phyloP scores from a whole-genome alignment of 129 eudicot genomes.

The Pseudognaphalium luteoalbum region DNA sequence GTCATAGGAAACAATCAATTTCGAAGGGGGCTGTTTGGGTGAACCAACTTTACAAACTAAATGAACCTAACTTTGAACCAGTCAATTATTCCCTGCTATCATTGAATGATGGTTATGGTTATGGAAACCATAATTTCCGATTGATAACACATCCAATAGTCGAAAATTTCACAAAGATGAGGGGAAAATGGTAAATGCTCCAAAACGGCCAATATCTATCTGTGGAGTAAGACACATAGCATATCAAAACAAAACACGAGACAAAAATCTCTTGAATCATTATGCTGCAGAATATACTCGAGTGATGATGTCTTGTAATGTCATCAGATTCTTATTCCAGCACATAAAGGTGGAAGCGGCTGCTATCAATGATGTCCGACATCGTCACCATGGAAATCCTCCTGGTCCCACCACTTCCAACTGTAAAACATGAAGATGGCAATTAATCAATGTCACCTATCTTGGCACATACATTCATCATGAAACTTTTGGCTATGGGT shows the following conservation, averaged over 20 bases:
- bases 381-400: conserved; percentile 62
- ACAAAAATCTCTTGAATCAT: conserved; percentile 38
- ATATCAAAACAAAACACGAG: conserved; percentile 31
- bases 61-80: not conserved
- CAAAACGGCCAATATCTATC: conserved; percentile 23
- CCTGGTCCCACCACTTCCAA: conserved; percentile 89
- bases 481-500: not conserved
- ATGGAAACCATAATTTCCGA: conserved; percentile 35
- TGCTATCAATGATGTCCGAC: conserved; percentile 55
- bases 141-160: conserved; percentile 29
- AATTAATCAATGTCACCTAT: conserved; percentile 11
- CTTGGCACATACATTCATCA: not conserved
- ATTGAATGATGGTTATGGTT: conserved; percentile 23
- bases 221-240: conserved; percentile 17
- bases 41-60: not conserved
- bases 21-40: too few relatives aligned
- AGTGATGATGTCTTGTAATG: conserved; percentile 35
- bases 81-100: conserved; percentile 44
- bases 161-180: conserved; percentile 23
- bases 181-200: conserved; percentile 21
- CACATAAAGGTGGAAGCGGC: conserved; percentile 33
- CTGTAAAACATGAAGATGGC: conserved; percentile 39
- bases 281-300: conserved; percentile 41
- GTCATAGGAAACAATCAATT: too few relatives aligned
- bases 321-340: conserved; percentile 64